Percentiles rank a stretch among this genome's conserved stretches.
Evolutionary conservation across 176 grass and related monocot species (phyloP).

Genomic region (Dendrocalamus sinicus): DNA sequence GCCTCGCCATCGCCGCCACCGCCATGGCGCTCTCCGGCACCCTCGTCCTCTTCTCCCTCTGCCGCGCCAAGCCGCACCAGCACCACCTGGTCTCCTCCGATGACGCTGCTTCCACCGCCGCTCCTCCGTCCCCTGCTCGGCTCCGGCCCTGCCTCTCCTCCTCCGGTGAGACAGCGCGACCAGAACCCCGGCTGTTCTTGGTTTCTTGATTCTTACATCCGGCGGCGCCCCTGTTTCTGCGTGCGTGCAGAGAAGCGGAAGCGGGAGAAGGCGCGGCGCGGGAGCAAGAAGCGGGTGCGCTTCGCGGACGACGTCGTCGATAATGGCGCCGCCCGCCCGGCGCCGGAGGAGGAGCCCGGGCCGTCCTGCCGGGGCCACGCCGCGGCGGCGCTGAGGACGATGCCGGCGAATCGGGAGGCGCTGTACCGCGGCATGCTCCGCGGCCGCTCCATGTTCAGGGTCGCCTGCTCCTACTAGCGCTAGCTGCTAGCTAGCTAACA

Average conservation of each 20-base stretch:
- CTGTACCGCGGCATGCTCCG: constrained; percentile 90
- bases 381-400: constrained; percentile 20
- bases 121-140: neutral
- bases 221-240: neutral
- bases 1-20: constrained; percentile 67
- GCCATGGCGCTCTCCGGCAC: constrained; percentile 95
- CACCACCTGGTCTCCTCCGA: constrained; percentile 39
- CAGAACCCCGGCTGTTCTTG: neutral
- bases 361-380: constrained; percentile 28
- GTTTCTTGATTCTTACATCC: neutral
- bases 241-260: constrained; percentile 60
- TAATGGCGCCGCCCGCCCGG: constrained; percentile 13
- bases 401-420: constrained; percentile 90
- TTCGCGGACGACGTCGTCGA: constrained; percentile 79
- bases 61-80: constrained; percentile 53
- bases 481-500: neutral
- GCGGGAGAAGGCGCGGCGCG: constrained; percentile 52
- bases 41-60: constrained; percentile 76
- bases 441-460: constrained; percentile 64
- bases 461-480: constrained; percentile 71
- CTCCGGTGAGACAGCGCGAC: constrained; percentile 40
- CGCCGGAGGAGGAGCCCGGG: neutral
- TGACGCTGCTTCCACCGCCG: neutral
- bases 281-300: constrained; percentile 74
- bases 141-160: constrained; percentile 58